These are phyloP conservation scores for Tricholoma furcatifolium DNA, from an alignment of 768 basidiomycete species.

Conservation along the genomic window DNA sequence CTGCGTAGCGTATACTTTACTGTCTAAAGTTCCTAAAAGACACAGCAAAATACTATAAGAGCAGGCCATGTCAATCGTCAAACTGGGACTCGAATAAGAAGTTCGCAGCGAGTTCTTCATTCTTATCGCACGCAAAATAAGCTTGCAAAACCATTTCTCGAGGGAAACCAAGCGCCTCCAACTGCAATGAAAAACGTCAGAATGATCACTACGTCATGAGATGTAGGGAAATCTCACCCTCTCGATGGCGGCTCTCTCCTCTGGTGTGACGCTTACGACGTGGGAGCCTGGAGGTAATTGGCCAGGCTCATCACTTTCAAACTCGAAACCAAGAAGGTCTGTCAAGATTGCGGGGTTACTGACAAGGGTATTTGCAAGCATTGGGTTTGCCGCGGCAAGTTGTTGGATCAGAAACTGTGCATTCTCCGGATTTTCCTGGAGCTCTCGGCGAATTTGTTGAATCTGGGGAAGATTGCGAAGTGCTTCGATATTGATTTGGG, in stretches of 20 bases:
- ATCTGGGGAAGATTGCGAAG: slow-evolving; percentile 67
- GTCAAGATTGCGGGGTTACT: slow-evolving; percentile 71
- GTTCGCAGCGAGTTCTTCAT: slow-evolving; percentile 95
- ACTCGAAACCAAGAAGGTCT: slow-evolving; percentile 55
- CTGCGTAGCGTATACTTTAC: neutral
- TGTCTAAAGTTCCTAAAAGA: neutral
- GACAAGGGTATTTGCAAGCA: slow-evolving; percentile 64
- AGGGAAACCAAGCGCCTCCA: slow-evolving; percentile 86
- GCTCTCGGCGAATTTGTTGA: slow-evolving; percentile 67
- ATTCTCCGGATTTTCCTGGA: slow-evolving; percentile 73
- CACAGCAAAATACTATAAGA: no score
- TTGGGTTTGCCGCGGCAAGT: slow-evolving; percentile 71
- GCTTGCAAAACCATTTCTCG: slow-evolving; percentile 83
- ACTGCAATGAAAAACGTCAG: slow-evolving; percentile 39
- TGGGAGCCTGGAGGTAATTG: slow-evolving; percentile 50
- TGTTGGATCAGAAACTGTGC: slow-evolving; percentile 85
- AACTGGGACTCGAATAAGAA: slow-evolving; percentile 80
- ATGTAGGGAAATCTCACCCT: slow-evolving; percentile 54
- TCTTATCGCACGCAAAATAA: slow-evolving; percentile 93
- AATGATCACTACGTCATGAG: neutral
- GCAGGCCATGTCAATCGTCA: slow-evolving; percentile 46
- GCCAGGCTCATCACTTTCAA: slow-evolving; percentile 41
- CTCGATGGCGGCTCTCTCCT: slow-evolving; percentile 87
- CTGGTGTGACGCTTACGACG: slow-evolving; percentile 75
- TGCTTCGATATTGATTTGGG: slow-evolving; percentile 43